Base-by-base conservation (phyloP, 1,284 basidiomycete species). In the Sanguinoderma infundibulare region DNA sequence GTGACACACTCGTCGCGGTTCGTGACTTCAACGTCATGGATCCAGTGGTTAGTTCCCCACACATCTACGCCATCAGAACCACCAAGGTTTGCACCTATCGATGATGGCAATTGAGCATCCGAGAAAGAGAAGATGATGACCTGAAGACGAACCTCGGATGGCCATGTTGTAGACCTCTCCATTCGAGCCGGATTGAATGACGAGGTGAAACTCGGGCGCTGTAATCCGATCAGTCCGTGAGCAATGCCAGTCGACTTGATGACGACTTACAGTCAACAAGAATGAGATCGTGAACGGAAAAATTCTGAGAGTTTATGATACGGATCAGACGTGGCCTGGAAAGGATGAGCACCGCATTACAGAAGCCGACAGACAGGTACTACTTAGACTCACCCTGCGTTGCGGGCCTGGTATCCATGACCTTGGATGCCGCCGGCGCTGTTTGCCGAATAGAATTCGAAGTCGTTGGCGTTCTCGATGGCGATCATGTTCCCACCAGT, bases 1-100 rank as follows among this genome's bases (percentile, higher is more conserved):
- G 75, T 76, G 6, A 78, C 74, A 46, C 76, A 78, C 56, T 78
- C 75, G 61, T 77, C 75, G 35, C 75, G 73, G 67, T 77, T 77
- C 8, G 75, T 77, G 9, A 77, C 75, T 57, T 76, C 74, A 39
- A 77, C 70, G 57, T 77, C 75, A 53, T 77, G 75, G n/a, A 77
- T 71, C 72, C 74, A 75, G 59, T 74, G 63, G 65, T 77, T 77
- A 17, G 61, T 60, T 17, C 75, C 76, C 60, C 70, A 73, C 9
- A 77, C 71, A 54, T 78, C 75, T 24, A 78, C 67, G 9, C 75
- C 76, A 57, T 78, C 76, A 1, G 74, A 74, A 17, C 74, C 75
- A 34, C 75, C 76, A 52, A 76, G 62, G 63, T 76, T 72, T 2
- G 70, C 71, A 39, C 67, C 65, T 61, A 34, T 32, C 7, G n/a